These are phyloP conservation scores for Eucalyptus caleyi DNA, from an alignment of 345 rosid species.

Conservation along the genomic window DNA sequence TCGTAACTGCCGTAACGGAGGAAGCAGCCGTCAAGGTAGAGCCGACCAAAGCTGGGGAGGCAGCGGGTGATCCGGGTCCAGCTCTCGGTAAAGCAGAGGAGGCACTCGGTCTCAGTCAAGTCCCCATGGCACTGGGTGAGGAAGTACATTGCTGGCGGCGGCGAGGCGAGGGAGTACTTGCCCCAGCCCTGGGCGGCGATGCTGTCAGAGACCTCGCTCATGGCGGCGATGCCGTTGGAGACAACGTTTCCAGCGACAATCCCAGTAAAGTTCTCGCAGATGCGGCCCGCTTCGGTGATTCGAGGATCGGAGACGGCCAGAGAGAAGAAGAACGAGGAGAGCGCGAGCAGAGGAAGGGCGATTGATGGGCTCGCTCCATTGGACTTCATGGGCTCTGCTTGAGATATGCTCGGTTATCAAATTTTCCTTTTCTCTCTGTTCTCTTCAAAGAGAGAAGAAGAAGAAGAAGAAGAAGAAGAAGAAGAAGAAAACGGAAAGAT, in stretches of 20 bases:
- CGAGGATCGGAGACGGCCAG: not conserved
- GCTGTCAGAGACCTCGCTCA: not conserved
- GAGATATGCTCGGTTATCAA: not conserved
- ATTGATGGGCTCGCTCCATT: not conserved
- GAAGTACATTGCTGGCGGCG: constrained; percentile 7
- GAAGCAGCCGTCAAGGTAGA: constrained; percentile 58
- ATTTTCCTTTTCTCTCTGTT: not conserved
- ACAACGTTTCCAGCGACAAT: not conserved
- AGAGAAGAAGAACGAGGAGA: not conserved
- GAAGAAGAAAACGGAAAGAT: not conserved
- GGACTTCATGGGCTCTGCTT: not conserved
- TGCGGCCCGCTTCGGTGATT: not conserved
- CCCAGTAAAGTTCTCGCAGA: not conserved
- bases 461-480: not conserved
- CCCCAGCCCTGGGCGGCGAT: not conserved
- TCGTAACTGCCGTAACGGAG: constrained; percentile 33
- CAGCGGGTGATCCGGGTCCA: constrained; percentile 10
- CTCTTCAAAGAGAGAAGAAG: not conserved
- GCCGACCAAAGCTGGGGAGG: constrained; percentile 29
- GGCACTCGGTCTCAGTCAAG: constrained; percentile 24
- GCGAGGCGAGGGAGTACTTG: not conserved
- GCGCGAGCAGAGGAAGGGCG: not conserved
- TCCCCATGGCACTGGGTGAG: constrained; percentile 36
- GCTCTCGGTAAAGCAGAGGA: constrained; percentile 19
- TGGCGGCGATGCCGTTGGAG: not conserved